Conservation (phyloP, 768 basidiomycete species). For the Boletus tomentosulus region DNA sequence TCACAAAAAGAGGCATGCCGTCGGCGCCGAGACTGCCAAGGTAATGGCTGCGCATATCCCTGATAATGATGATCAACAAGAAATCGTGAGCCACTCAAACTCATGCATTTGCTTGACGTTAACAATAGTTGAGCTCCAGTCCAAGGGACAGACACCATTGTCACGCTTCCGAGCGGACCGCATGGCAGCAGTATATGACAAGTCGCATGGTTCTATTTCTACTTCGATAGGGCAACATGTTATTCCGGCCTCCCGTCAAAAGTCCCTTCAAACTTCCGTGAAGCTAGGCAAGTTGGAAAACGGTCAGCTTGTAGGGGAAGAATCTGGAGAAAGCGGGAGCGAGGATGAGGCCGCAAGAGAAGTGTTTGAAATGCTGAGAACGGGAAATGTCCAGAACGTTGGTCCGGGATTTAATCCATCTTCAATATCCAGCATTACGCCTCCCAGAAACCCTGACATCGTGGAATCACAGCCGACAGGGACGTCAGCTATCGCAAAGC, state of each 20-base stretch:
- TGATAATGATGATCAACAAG: slow-evolving; percentile 41
- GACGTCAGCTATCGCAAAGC: slow-evolving; percentile 23
- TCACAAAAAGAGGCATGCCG: slow-evolving; percentile 52
- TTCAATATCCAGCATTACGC: background rate
- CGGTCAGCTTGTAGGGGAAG: slow-evolving; percentile 47
- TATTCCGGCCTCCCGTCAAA: slow-evolving; percentile 41
- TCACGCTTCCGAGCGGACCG: slow-evolving; percentile 66
- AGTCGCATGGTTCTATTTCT: slow-evolving; percentile 33
- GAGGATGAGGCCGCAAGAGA: slow-evolving; percentile 50
- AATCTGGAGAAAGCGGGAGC: slow-evolving; percentile 49
- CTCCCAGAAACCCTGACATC: background rate
- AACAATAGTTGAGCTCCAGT: slow-evolving; percentile 21
- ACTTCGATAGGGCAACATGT: slow-evolving; percentile 41
- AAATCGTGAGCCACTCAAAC: slow-evolving; percentile 34
- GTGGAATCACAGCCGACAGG: background rate
- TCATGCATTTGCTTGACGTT: slow-evolving; percentile 1
- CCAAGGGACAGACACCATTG: slow-evolving; percentile 44
- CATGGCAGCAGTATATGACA: slow-evolving; percentile 46
- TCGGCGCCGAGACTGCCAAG: slow-evolving; percentile 51
- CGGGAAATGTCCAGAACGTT: slow-evolving; percentile 49
- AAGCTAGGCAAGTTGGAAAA: slow-evolving; percentile 55
- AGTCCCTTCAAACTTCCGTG: slow-evolving; percentile 49
- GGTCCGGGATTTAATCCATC: slow-evolving; percentile 40
- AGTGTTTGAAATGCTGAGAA: slow-evolving; percentile 46
- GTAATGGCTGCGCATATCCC: slow-evolving; percentile 48